A percentile compares a stretch with the other conserved stretches of the same genome.
Evolutionary conservation across 768 basidiomycete species (phyloP).

Genomic region (Boletus fagicola): DNA sequence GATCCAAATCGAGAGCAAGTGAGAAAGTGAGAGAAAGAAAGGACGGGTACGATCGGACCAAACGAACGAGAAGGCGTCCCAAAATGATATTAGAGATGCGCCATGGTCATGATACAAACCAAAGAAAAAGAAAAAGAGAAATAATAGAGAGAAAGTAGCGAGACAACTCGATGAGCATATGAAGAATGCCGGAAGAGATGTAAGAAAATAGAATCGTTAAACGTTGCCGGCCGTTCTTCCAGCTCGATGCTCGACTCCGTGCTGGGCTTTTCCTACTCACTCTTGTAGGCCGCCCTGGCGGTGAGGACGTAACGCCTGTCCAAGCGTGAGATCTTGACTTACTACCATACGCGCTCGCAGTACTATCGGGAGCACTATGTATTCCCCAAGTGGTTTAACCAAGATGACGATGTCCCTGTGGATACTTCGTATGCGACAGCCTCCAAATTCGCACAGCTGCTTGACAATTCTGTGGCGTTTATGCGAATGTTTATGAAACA

Average conservation of each 20-base stretch:
- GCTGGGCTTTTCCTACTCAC: conserved; percentile 19
- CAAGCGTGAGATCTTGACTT: conserved; percentile 32
- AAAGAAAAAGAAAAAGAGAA: too few species aligned
- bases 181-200: too few species aligned
- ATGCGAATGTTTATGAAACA: not conserved
- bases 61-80: conserved; percentile 2
- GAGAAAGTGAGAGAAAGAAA: not conserved
- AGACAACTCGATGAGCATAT: too few species aligned
- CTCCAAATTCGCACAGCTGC: conserved; percentile 46
- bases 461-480: not conserved
- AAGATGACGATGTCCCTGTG: conserved; percentile 55
- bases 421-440: conserved; percentile 58
- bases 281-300: conserved; percentile 5
- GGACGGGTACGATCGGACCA: not conserved
- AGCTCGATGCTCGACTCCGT: conserved; percentile 47
- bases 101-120: too few species aligned
- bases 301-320: conserved; percentile 29
- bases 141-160: too few species aligned
- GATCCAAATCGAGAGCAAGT: too few species aligned
- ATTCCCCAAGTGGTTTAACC: conserved; percentile 1
- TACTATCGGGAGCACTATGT: conserved; percentile 6
- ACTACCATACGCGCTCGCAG: conserved; percentile 23
- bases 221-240: conserved; percentile 41
- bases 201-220: too few species aligned
- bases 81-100: conserved; percentile 3